phyloP scores from a whole-genome alignment of 352 stramenopile genomes.

The Plasmopara halstedii region DNA sequence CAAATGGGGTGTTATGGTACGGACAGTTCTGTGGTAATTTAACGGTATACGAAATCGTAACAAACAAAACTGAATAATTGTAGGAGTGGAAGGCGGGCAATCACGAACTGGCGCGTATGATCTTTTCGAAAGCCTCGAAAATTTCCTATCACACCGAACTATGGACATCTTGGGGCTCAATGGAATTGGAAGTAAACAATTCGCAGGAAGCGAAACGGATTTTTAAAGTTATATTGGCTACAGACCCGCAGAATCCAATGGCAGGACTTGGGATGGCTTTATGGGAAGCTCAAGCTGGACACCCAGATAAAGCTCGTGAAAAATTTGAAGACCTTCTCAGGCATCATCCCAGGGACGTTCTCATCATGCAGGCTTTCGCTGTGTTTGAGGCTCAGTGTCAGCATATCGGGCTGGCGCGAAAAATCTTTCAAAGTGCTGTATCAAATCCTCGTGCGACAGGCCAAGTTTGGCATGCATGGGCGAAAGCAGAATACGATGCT shows the following conservation, averaged over 20 bases:
- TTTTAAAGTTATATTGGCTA: constrained; percentile 77
- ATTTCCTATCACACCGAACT: constrained; percentile 65
- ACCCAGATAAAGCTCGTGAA: constrained; percentile 45
- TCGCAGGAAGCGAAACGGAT: constrained; percentile 68
- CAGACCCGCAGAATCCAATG: constrained; percentile 55
- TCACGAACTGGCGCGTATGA: constrained; percentile 75
- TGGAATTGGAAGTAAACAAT: constrained; percentile 76
- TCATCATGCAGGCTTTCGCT: constrained; percentile 64
- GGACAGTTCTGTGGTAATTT: background rate
- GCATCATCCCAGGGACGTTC: constrained; percentile 53
- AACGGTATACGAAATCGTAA: constrained; percentile 1
- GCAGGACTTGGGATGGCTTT: constrained; percentile 69
- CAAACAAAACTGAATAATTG: background rate
- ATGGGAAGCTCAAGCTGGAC: constrained; percentile 52
- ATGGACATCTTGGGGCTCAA: constrained; percentile 81
- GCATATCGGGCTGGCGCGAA: constrained; percentile 52
- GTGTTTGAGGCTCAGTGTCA: constrained; percentile 73
- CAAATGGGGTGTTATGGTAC: constrained; percentile 82
- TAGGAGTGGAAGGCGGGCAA: constrained; percentile 82
- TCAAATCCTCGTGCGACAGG: constrained; percentile 44
- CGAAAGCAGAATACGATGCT: constrained; percentile 73
- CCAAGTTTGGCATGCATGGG: constrained; percentile 84
- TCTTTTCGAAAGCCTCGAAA: constrained; percentile 72
- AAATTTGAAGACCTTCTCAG: constrained; percentile 46
- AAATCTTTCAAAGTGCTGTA: constrained; percentile 51